phyloP scores from a whole-genome alignment of 306 rosid species.

The Quercus mongolica region DNA sequence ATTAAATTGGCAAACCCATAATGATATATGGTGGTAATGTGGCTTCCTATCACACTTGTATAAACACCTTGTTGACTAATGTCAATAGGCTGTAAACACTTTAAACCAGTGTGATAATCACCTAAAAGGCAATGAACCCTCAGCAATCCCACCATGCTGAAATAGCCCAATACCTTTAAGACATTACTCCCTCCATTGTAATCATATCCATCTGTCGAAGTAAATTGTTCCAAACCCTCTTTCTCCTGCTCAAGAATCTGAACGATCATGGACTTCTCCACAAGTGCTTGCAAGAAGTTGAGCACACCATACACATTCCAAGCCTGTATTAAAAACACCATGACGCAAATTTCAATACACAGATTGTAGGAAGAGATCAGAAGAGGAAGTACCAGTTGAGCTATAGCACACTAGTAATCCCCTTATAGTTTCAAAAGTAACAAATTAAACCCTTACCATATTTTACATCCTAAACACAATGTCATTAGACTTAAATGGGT shows the following conservation, averaged over 20 bases:
- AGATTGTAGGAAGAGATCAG: too few species aligned
- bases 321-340: conserved; percentile 44
- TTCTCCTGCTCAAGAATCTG: conserved; percentile 92
- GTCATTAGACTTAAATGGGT: too few species aligned
- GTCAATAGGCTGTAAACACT: conserved; percentile 78
- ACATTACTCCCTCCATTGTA: conserved; percentile 93
- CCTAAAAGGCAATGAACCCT: conserved; percentile 94
- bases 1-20: conserved; percentile 96
- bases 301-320: conserved; percentile 96
- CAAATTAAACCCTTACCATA: too few species aligned
- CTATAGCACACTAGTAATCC: too few species aligned
- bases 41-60: conserved; percentile 84
- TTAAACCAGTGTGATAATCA: conserved; percentile 92
- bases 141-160: conserved; percentile 94
- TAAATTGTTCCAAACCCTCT: conserved; percentile 83
- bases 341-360: background rate
- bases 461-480: too few species aligned
- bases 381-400: too few species aligned
- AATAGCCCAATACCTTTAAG: conserved; percentile 95
- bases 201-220: conserved; percentile 89
- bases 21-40: conserved; percentile 87
- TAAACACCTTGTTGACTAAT: conserved; percentile 87
- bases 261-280: conserved; percentile 77
- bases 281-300: conserved; percentile 90
- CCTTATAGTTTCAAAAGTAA: too few species aligned